phyloP scores from a whole-genome alignment of 1,139 yeast genomes.

The Yamadazyma trypodendri region DNA sequence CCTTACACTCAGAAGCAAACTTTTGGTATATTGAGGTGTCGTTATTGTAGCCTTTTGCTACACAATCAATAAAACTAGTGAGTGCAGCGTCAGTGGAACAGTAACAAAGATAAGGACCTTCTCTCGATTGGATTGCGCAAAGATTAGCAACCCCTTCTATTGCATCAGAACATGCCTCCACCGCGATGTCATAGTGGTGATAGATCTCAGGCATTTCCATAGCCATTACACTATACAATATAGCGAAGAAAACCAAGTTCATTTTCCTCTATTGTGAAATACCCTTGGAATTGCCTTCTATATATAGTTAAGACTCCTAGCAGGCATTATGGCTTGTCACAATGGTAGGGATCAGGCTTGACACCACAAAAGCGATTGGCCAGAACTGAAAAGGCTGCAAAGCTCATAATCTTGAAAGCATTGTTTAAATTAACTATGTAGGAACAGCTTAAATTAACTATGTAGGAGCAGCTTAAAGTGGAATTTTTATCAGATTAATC shows the following conservation, averaged over 20 bases:
- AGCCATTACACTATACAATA: neutral
- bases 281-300: no score
- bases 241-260: neutral
- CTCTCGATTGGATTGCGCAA: slow-evolving; percentile 5
- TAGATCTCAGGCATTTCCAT: neutral
- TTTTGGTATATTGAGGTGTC: slow-evolving; percentile 13
- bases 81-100: slow-evolving; percentile 20
- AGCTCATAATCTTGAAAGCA: no score
- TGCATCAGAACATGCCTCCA: slow-evolving; percentile 8
- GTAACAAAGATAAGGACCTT: slow-evolving; percentile 13
- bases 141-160: slow-evolving; percentile 10
- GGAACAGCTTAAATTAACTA: neutral
- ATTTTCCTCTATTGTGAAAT: no score
- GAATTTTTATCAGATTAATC: slow-evolving; percentile 14
- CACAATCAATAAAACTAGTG: slow-evolving; percentile 21
- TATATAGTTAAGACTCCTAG: no score
- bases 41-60: slow-evolving; percentile 18
- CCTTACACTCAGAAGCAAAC: slow-evolving; percentile 16
- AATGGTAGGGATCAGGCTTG: no score
- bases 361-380: no score
- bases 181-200: slow-evolving; percentile 8
- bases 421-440: neutral
- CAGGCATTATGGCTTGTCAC: no score
- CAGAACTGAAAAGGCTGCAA: no score
- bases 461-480: neutral